Evolutionary conservation across 2,329 filamentous ascomycete genomes (phyloP).

Genomic region (Blumeriella jaapii): DNA sequence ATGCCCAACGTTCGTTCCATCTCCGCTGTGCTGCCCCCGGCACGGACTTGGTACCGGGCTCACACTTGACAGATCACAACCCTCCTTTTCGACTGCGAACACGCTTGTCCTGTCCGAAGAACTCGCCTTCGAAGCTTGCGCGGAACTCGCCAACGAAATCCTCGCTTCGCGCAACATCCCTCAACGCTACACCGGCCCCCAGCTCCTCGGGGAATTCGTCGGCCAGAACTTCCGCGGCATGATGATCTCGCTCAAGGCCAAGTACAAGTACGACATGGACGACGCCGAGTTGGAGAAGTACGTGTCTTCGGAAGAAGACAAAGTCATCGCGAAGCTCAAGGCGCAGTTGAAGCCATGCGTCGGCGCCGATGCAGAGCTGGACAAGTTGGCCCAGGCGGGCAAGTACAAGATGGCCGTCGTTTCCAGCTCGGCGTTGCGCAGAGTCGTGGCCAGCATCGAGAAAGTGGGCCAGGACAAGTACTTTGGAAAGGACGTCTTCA

Average conservation of each 20-base stretch:
- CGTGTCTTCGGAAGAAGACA: conserved; percentile 67
- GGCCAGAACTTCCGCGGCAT: conserved; percentile 93
- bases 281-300: conserved; percentile 61
- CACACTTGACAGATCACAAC: conserved; percentile 47
- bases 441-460: conserved; percentile 66
- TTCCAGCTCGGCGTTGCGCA: conserved; percentile 65
- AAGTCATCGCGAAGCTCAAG: conserved; percentile 71
- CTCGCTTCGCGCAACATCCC: conserved; percentile 52
- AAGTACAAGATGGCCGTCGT: conserved; percentile 72
- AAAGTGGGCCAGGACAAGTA: conserved; percentile 72
- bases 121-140: conserved; percentile 83
- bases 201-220: conserved; percentile 77
- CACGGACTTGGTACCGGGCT: not conserved
- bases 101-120: conserved; percentile 87
- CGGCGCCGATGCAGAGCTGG: conserved; percentile 57
- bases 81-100: conserved; percentile 71
- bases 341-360: conserved; percentile 55
- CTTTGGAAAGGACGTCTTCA: conserved; percentile 71
- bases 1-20: conserved; percentile 9
- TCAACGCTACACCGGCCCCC: conserved; percentile 63
- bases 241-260: conserved; percentile 64
- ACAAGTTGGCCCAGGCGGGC: conserved; percentile 46
- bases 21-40: not conserved
- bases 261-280: conserved; percentile 60
- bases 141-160: conserved; percentile 80